Evolutionary conservation across 768 basidiomycete genomes (phyloP).

Genomic region (Boletus reticuloceps): DNA sequence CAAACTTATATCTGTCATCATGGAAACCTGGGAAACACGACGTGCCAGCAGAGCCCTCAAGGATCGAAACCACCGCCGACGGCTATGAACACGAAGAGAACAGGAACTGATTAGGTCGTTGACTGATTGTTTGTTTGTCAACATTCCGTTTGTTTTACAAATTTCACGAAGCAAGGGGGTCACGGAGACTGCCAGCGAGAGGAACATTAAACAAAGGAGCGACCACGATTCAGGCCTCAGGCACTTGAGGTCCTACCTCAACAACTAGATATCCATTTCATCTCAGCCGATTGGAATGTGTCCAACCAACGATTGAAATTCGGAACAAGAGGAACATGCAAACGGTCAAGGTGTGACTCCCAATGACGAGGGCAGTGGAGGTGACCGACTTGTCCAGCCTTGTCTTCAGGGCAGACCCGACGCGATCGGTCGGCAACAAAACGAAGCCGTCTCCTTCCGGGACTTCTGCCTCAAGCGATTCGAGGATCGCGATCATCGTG

Average conservation of each 20-base stretch:
- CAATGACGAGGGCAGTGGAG: not conserved
- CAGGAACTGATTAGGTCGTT: constrained; percentile 2
- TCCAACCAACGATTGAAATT: not conserved
- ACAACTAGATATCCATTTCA: not conserved
- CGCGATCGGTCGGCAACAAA: constrained; percentile 25
- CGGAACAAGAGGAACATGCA: not conserved
- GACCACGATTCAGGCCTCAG: constrained; percentile 1
- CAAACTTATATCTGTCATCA: constrained; percentile 5
- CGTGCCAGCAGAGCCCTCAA: constrained; percentile 12
- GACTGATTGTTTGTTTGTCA: not conserved
- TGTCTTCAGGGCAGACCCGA: not conserved
- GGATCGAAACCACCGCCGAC: constrained; percentile 3
- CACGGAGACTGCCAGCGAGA: not conserved
- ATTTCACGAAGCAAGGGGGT: not conserved
- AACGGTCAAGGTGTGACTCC: not conserved
- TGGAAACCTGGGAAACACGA: constrained; percentile 13
- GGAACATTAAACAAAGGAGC: not conserved
- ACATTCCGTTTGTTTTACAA: not conserved
- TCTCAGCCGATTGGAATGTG: not conserved
- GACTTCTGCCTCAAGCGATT: constrained; percentile 26
- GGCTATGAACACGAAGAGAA: not conserved
- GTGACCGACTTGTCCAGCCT: not conserved
- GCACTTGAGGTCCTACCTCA: constrained; percentile 23
- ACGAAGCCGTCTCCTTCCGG: constrained; percentile 17
- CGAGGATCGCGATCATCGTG: constrained; percentile 28